Conservation (phyloP, 169 alveolate genomes). For the Plasmodium coatneyi region DNA sequence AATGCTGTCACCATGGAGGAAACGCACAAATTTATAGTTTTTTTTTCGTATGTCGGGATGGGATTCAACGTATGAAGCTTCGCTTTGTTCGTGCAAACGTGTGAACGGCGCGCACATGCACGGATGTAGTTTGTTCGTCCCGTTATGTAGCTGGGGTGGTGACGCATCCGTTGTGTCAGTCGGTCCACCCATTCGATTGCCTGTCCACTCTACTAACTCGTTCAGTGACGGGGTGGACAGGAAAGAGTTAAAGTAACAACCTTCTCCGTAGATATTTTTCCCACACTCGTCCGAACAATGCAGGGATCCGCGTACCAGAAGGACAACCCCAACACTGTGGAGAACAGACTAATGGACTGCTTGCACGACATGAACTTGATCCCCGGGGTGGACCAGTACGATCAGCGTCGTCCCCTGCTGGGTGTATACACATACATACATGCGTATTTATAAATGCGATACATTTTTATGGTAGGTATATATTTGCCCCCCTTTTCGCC, state of each 20-base stretch:
- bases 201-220: neutral
- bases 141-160: neutral
- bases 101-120: neutral
- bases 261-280: neutral
- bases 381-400: slow-evolving; percentile 9
- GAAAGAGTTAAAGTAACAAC: neutral
- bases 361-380: slow-evolving; percentile 18
- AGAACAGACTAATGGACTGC: slow-evolving; percentile 40
- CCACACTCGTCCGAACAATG: neutral
- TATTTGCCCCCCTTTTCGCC: neutral
- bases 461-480: neutral
- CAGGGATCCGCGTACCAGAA: slow-evolving; percentile 74
- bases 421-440: neutral
- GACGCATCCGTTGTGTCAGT: neutral
- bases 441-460: neutral
- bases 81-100: neutral
- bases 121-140: neutral
- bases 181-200: neutral
- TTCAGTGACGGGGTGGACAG: neutral
- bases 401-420: neutral
- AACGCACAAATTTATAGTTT: slow-evolving; percentile 34
- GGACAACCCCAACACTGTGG: slow-evolving; percentile 63
- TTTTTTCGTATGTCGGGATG: slow-evolving; percentile 58
- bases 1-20: slow-evolving; percentile 6
- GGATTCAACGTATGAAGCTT: slow-evolving; percentile 41